Conservation (phyloP, 495 filamentous ascomycete species). For the Zalerion maritima region DNA sequence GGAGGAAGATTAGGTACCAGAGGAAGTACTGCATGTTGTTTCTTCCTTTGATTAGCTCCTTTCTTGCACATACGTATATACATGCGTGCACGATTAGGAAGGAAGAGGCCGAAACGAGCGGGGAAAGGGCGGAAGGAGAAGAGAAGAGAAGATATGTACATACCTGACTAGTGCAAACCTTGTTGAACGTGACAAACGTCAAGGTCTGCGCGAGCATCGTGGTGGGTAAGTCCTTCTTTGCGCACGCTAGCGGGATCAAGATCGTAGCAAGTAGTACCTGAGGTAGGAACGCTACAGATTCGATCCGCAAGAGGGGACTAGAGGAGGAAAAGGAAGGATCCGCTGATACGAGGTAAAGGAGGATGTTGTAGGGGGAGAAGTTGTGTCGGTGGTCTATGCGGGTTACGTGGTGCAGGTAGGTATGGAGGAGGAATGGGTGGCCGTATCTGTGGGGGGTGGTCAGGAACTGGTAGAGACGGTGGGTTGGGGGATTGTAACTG, state of each 20-base stretch:
- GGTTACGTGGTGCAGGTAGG: slow-evolving; percentile 81
- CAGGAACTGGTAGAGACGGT: slow-evolving; percentile 1
- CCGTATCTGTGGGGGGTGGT: slow-evolving; percentile 39
- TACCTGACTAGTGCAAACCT: slow-evolving; percentile 96
- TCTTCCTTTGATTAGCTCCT: too few species aligned
- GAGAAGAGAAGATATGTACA: slow-evolving; percentile 4
- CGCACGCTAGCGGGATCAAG: slow-evolving; percentile 61
- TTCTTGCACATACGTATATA: too few species aligned
- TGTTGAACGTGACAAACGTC: slow-evolving; percentile 93
- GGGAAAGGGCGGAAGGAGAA: not conserved
- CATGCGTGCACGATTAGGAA: too few species aligned
- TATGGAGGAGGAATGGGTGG: slow-evolving; percentile 66
- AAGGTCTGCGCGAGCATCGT: slow-evolving; percentile 99
- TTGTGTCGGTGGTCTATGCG: slow-evolving; percentile 96
- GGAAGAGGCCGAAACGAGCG: not conserved
- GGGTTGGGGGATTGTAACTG: too few species aligned
- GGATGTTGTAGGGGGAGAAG: slow-evolving; percentile 88
- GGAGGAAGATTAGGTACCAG: slow-evolving; percentile 90
- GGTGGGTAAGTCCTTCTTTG: slow-evolving; percentile 65
- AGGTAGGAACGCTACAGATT: slow-evolving; percentile 75
- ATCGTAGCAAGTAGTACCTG: slow-evolving; percentile 67
- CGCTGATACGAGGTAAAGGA: slow-evolving; percentile 72
- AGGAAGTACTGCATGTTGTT: slow-evolving; percentile 96
- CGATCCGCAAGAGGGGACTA: slow-evolving; percentile 33
- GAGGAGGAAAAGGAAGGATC: slow-evolving; percentile 18